Evolutionary conservation across 306 rosid species (phyloP), one percentile per base, ranked within the genome.

Genomic region (Mimosa bimucronata): DNA sequence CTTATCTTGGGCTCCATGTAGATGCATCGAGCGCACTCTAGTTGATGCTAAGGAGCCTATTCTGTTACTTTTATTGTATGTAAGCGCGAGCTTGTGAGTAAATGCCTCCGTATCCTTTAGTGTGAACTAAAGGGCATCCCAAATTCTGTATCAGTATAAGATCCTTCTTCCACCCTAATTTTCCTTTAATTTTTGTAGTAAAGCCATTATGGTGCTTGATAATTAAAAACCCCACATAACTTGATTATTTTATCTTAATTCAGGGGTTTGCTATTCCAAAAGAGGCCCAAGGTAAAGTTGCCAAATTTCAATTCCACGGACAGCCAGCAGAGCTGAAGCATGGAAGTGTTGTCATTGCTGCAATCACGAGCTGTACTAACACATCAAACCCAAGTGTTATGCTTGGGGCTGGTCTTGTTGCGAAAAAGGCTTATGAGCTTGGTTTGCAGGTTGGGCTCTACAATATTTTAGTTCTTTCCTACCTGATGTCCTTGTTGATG

Each of bases 381-480:
- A 94, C 98, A 50, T 94, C 98, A 85, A 94, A 94, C 86, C 97
- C 98, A 7, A 94, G 97, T 75, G 98, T 94, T 85, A 94, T 94
- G 98, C 97, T 94, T 78, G 98, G 97, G 25, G 97, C 98, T 78
- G 98, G 91, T 78, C 98, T 94, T 81, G 98, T 92, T 66, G 97
- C 98, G 0, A 92, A 92, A 83, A 94, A 90, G 83, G 97, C 98
- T 79, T 79, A 81, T 77, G 97, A 94, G 41, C 94, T 88, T 77
- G 98, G 98, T 78, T 85, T 94, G 83, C 48, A 85, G 98, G 98
- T 94, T 81, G 66, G 92, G 34, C 80, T 50, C 58, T 64, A 41
- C 67, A 83, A 71, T 25, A 30, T 15, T 10, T 58, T 44, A 9
- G 48, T 71, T 19, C 57, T 80, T 77, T 48, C 40, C 75, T 25